Conservation (phyloP, 495 filamentous ascomycete genomes). For the Aspergillus homomorphus region DNA sequence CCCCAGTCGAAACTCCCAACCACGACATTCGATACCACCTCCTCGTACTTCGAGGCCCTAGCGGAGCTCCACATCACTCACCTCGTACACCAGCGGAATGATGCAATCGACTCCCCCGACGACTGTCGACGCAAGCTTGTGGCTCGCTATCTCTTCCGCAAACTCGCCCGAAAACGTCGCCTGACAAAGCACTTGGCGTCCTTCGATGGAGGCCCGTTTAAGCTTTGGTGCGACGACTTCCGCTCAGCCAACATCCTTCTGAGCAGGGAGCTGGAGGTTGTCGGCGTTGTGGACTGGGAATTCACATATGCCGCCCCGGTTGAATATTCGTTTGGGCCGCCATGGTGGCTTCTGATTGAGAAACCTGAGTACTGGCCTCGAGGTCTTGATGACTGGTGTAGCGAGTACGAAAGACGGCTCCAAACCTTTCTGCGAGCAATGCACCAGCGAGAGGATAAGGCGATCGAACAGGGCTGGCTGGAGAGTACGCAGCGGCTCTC, state of each 20-base stretch:
- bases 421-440: conserved; percentile 16
- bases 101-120: conserved; percentile 36
- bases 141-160: conserved; percentile 38
- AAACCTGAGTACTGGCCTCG: conserved; percentile 31
- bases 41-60: conserved; percentile 33
- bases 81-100: conserved; percentile 40
- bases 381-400: conserved; percentile 18
- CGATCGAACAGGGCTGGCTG: conserved; percentile 10
- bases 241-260: conserved; percentile 26
- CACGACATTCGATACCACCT: conserved; percentile 34
- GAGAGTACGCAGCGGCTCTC: conserved; percentile 17
- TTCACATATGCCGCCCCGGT: conserved; percentile 22
- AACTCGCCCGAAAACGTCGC: conserved; percentile 27
- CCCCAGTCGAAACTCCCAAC: conserved; percentile 31
- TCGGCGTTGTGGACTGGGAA: conserved; percentile 18
- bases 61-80: conserved; percentile 42
- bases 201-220: conserved; percentile 14
- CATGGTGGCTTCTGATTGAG: conserved; percentile 45
- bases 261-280: conserved; percentile 13
- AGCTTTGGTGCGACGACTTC: conserved; percentile 27
- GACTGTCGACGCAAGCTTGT: conserved; percentile 44
- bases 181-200: conserved; percentile 19
- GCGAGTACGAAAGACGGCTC: conserved; percentile 13
- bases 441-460: conserved; percentile 12
- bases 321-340: conserved; percentile 29